These are phyloP conservation scores for Marchantia paleacea DNA, from an alignment of 225 moss, liverwort and hornwort species.

Conservation along the genomic window DNA sequence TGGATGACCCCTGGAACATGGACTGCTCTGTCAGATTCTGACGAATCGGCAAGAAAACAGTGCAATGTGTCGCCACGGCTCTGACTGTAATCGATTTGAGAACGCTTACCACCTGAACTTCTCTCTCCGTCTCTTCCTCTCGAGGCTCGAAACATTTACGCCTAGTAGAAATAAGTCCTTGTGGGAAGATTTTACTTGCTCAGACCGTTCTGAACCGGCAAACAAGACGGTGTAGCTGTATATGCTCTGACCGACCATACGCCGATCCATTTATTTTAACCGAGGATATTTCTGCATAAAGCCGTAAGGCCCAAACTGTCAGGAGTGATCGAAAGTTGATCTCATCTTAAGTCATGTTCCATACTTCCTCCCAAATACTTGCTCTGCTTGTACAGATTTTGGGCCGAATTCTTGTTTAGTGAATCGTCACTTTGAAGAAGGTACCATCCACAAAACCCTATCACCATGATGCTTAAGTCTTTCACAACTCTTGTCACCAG, in stretches of 20 bases:
- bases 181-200: no score
- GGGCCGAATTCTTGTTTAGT: no score
- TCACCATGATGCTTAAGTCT: no score
- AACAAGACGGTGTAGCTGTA: no score
- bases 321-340: not conserved
- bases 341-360: not conserved
- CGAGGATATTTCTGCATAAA: no score
- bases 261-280: no score
- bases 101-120: not conserved
- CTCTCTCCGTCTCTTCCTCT: not conserved
- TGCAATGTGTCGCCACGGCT: not conserved
- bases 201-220: no score
- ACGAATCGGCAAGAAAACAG: not conserved
- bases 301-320: not conserved
- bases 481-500: no score
- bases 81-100: not conserved
- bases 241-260: no score
- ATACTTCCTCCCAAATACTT: not conserved
- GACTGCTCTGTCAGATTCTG: not conserved
- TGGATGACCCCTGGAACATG: not conserved
- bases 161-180: not conserved
- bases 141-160: not conserved
- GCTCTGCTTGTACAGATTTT: not conserved
- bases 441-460: no score
- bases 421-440: no score